These are phyloP conservation scores for Trichoderma koningiopsis DNA, from an alignment of 2,329 filamentous ascomycete species.

Conservation along the genomic window DNA sequence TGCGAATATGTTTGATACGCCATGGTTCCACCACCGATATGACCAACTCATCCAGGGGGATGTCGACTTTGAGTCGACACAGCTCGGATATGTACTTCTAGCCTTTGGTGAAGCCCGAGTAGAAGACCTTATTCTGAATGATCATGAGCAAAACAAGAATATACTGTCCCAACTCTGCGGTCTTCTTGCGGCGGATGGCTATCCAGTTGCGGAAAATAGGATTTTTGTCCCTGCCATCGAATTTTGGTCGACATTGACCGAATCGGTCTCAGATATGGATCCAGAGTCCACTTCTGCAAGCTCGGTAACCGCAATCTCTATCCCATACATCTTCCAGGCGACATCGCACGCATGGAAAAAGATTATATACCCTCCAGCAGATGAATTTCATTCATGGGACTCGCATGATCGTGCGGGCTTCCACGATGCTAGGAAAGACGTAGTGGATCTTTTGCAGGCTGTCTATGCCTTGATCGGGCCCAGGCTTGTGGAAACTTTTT, in stretches of 20 bases:
- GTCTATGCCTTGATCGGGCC: conserved; percentile 65
- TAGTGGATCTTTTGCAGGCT: conserved; percentile 75
- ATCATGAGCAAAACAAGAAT: conserved; percentile 52
- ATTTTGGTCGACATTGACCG: conserved; percentile 79
- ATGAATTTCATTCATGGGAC: conserved; percentile 67
- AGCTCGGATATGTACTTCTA: conserved; percentile 67
- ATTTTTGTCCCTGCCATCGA: conserved; percentile 75
- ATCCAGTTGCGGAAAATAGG: conserved; percentile 71
- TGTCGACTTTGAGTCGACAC: conserved; percentile 64
- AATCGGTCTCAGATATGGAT: conserved; percentile 62
- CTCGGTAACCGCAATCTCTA: conserved; percentile 61
- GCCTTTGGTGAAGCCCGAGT: conserved; percentile 69
- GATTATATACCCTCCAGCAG: conserved; percentile 64
- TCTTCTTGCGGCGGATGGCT: conserved; percentile 66
- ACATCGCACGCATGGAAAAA: conserved; percentile 69
- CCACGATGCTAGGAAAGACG: conserved; percentile 73
- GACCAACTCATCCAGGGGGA: conserved; percentile 59
- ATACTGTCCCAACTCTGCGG: conserved; percentile 63
- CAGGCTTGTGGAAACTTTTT: conserved; percentile 59
- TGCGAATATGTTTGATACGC: conserved; percentile 60
- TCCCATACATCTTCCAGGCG: conserved; percentile 62
- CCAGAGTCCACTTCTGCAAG: conserved; percentile 50
- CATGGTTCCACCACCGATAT: conserved; percentile 61
- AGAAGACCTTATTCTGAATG: conserved; percentile 58
- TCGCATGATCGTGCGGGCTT: conserved; percentile 68